A percentile compares a stretch with the other conserved stretches of the same genome.
Conservation (phyloP, 2,329 filamentous ascomycete genomes). For the Ascochyta clinopodiicola region DNA sequence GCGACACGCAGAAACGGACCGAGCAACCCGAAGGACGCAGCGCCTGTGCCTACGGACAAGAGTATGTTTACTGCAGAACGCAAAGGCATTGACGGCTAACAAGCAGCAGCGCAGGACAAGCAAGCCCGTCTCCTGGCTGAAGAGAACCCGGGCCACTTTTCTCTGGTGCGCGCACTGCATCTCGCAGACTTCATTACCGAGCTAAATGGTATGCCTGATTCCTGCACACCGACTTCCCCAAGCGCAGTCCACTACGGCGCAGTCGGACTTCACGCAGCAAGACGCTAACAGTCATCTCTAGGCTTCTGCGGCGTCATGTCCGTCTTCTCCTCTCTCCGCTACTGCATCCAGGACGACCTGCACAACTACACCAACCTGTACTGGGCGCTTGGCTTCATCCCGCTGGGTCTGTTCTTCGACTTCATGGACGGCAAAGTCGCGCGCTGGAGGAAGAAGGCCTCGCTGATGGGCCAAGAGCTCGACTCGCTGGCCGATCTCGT, state of each 20-base stretch:
- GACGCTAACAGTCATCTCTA: constrained; percentile 35
- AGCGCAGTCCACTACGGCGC: neutral
- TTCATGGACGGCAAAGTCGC: constrained; percentile 98
- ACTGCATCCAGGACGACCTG: constrained; percentile 76
- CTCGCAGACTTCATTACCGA: constrained; percentile 85
- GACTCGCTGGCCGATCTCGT: constrained; percentile 96
- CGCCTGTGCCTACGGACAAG: constrained; percentile 12
- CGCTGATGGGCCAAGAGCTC: constrained; percentile 95
- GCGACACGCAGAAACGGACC: constrained; percentile 18
- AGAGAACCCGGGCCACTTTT: constrained; percentile 73
- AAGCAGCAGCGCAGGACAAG: constrained; percentile 68
- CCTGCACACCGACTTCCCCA: neutral
- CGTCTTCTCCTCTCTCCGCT: constrained; percentile 91
- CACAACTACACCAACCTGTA: constrained; percentile 73
- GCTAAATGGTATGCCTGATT: constrained; percentile 66
- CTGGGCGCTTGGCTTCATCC: constrained; percentile 84
- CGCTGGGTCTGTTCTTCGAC: constrained; percentile 89
- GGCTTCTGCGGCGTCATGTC: constrained; percentile 93
- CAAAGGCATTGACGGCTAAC: neutral
- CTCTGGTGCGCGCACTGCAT: constrained; percentile 67
- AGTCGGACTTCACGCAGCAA: neutral
- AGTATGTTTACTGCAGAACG: constrained; percentile 4
- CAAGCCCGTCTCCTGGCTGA: constrained; percentile 75
- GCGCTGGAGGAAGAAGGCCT: constrained; percentile 95
- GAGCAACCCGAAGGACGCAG: constrained; percentile 38